Conservation (phyloP, 169 alveolate species). For the Neospora caninum region DNA sequence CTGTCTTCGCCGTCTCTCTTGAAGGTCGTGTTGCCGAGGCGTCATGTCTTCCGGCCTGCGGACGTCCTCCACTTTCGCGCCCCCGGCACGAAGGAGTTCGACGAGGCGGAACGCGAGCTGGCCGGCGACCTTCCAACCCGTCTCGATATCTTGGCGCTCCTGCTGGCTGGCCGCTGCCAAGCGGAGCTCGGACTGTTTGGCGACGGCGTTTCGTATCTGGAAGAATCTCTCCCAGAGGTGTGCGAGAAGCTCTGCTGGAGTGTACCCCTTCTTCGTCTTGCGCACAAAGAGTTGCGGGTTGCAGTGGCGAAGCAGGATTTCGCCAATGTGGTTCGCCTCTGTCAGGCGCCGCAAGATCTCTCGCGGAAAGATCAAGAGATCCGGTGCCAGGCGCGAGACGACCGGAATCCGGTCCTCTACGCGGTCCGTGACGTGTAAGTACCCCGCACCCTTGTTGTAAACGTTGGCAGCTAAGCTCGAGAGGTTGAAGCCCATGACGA, state of each 20-base stretch:
- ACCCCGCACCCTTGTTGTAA: slow-evolving; percentile 48
- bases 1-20: not conserved
- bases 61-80: not conserved
- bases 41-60: slow-evolving; percentile 24
- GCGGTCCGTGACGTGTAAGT: not conserved
- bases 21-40: slow-evolving; percentile 25
- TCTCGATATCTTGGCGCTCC: slow-evolving; percentile 51
- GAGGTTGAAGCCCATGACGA: slow-evolving; percentile 47
- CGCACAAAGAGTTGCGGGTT: slow-evolving; percentile 11
- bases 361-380: slow-evolving; percentile 54
- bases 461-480: slow-evolving; percentile 37
- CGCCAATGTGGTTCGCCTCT: slow-evolving; percentile 38
- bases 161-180: slow-evolving; percentile 46
- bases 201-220: not conserved
- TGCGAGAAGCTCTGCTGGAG: slow-evolving; percentile 61
- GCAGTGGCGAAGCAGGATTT: slow-evolving; percentile 39
- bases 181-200: slow-evolving; percentile 51
- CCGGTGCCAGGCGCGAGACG: slow-evolving; percentile 19
- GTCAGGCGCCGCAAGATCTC: slow-evolving; percentile 53
- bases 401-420: slow-evolving; percentile 57
- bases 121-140: slow-evolving; percentile 61
- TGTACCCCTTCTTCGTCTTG: slow-evolving; percentile 51
- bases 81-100: slow-evolving; percentile 33
- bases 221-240: slow-evolving; percentile 60
- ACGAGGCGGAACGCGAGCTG: slow-evolving; percentile 42